Evolutionary conservation across 1,139 yeast genomes (phyloP).

Genomic region (Starmera stellimalicola): DNA sequence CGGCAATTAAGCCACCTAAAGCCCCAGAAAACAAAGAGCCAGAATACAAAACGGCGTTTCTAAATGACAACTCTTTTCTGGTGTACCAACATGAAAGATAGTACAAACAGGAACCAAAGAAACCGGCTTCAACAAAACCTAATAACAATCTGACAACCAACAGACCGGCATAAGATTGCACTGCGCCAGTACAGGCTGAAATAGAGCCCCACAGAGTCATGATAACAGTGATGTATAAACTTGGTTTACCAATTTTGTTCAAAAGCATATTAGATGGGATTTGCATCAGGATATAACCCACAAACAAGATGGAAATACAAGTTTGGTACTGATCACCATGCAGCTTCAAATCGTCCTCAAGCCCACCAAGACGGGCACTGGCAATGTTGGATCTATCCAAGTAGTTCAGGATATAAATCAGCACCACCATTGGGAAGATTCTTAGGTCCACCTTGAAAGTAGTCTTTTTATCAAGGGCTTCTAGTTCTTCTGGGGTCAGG

Average conservation of each 20-base stretch:
- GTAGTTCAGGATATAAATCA: constrained; percentile 47
- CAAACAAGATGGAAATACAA: constrained; percentile 43
- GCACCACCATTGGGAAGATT: constrained; percentile 43
- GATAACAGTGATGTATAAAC: constrained; percentile 33
- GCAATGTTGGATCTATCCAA: constrained; percentile 52
- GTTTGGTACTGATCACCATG: constrained; percentile 42
- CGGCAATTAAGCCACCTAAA: constrained; percentile 48
- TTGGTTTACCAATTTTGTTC: constrained; percentile 38
- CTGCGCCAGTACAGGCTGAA: constrained; percentile 34
- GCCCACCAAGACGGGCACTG: constrained; percentile 47
- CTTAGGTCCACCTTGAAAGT: constrained; percentile 40
- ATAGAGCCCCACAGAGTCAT: constrained; percentile 52
- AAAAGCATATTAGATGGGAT: constrained; percentile 41
- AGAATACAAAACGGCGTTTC: constrained; percentile 51
- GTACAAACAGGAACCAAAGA: constrained; percentile 40
- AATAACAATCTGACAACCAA: constrained; percentile 29
- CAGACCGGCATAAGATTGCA: constrained; percentile 29
- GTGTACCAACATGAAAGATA: constrained; percentile 45
- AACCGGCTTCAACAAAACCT: constrained; percentile 43
- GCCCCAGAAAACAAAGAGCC: constrained; percentile 54
- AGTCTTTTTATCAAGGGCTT: constrained; percentile 20
- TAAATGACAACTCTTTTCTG: constrained; percentile 36
- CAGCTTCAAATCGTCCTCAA: constrained; percentile 41
- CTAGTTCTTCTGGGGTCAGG: constrained; percentile 1
- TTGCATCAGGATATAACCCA: constrained; percentile 50